Conservation (phyloP, 257 asterid genomes). For the Leonotis leonurus region DNA sequence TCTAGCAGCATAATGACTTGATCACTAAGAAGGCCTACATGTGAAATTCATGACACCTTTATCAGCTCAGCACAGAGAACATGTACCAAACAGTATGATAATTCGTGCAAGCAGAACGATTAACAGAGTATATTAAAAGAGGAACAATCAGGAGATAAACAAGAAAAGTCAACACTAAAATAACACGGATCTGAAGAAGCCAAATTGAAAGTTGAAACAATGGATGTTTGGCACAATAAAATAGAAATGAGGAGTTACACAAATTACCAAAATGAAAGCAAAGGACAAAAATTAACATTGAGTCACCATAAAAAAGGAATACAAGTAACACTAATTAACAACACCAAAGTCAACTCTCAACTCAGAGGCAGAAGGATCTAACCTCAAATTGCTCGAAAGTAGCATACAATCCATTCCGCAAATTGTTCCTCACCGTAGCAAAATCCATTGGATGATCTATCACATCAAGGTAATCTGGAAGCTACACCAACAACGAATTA, state of each 20-base stretch:
- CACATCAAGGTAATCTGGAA: constrained; percentile 93
- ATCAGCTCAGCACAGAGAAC: not conserved
- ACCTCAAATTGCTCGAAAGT: constrained; percentile 87
- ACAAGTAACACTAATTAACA: not conserved
- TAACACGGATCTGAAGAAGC: not conserved
- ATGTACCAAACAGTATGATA: not conserved
- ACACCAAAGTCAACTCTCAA: not conserved
- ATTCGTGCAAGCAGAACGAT: not conserved
- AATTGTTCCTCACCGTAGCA: constrained; percentile 84
- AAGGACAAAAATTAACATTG: not conserved
- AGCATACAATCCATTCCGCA: constrained; percentile 59
- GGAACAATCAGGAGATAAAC: not conserved
- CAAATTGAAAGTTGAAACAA: not conserved
- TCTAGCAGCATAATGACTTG: not conserved
- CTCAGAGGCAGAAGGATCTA: not conserved
- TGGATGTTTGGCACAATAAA: not conserved
- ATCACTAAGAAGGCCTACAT: not conserved
- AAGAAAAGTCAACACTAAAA: not conserved
- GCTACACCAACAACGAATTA: constrained; percentile 40
- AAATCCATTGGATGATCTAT: constrained; percentile 96
- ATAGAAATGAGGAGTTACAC: not conserved
- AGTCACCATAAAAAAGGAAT: not conserved
- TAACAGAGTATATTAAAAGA: not conserved
- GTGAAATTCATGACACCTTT: not conserved
- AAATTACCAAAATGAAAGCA: not conserved